These are phyloP conservation scores for Diaporthe citrichinensis DNA, from an alignment of 2,329 filamentous ascomycete genomes.

Conservation along the genomic window DNA sequence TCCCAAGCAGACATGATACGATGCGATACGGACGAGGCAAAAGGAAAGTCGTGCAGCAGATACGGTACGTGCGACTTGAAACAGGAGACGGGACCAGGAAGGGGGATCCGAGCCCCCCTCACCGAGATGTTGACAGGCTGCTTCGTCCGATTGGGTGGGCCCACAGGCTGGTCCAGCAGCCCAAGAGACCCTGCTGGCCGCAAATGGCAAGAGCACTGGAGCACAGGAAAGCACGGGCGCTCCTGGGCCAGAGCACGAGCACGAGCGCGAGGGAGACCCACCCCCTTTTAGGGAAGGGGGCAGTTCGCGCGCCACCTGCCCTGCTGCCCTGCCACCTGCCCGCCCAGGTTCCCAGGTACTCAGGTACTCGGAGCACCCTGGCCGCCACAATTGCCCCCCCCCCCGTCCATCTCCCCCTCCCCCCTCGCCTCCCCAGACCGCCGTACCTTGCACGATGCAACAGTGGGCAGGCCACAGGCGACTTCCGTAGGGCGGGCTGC, in stretches of 20 bases:
- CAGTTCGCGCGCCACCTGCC: slow-evolving; percentile 33
- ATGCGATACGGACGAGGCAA: slow-evolving; percentile 19
- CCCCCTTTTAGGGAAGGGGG: slow-evolving; percentile 31
- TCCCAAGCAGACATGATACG: slow-evolving; percentile 19
- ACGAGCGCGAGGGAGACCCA: slow-evolving; percentile 22
- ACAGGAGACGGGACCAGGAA: slow-evolving; percentile 38
- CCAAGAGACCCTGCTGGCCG: neutral
- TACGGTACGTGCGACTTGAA: slow-evolving; percentile 32
- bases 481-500: slow-evolving; percentile 41
- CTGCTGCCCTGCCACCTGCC: slow-evolving; percentile 11
- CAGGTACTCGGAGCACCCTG: neutral
- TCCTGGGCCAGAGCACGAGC: slow-evolving; percentile 7
- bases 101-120: slow-evolving; percentile 32
- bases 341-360: neutral
- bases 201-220: slow-evolving; percentile 18
- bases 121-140: slow-evolving; percentile 30
- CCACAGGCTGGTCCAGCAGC: neutral
- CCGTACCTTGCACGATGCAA: slow-evolving; percentile 34
- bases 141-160: slow-evolving; percentile 34
- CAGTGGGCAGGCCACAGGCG: slow-evolving; percentile 36
- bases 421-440: slow-evolving; percentile 1
- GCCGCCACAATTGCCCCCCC: slow-evolving; percentile 7
- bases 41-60: slow-evolving; percentile 5
- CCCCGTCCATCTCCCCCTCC: neutral
- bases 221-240: slow-evolving; percentile 13